These are phyloP conservation scores for Hyaloperonospora brassicae DNA, from an alignment of 352 stramenopile genomes.

Conservation along the genomic window DNA sequence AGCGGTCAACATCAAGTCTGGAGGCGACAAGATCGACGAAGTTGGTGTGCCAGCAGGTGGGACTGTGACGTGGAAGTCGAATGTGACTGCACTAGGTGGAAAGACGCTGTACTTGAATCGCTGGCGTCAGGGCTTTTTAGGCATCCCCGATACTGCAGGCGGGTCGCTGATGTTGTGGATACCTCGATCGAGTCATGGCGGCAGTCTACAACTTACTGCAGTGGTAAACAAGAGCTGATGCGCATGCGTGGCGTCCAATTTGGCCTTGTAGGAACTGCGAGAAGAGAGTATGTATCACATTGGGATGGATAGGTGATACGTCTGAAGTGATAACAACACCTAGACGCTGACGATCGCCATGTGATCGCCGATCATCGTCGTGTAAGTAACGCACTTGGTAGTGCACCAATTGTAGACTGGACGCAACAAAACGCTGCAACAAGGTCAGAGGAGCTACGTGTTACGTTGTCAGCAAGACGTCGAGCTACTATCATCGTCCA, in stretches of 20 bases:
- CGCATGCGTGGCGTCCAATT: no score
- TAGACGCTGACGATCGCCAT: no score
- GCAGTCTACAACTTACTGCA: slow-evolving; percentile 20
- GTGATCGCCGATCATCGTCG: no score
- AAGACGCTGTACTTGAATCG: slow-evolving; percentile 39
- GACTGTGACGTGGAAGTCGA: slow-evolving; percentile 22
- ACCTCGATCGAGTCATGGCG: slow-evolving; percentile 20
- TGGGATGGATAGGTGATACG: no score
- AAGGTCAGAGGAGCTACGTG: no score
- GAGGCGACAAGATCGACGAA: slow-evolving; percentile 24
- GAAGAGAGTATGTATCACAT: background rate
- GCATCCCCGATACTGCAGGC: slow-evolving; percentile 22
- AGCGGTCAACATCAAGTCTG: slow-evolving; percentile 30
- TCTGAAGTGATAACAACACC: no score
- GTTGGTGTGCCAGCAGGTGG: slow-evolving; percentile 19
- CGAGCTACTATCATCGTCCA: no score
- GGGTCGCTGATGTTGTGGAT: slow-evolving; percentile 32
- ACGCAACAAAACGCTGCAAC: no score
- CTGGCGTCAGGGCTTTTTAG: slow-evolving; percentile 30
- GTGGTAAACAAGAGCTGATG: slow-evolving; percentile 18
- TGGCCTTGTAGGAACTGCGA: background rate
- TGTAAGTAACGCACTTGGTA: no score
- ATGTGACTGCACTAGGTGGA: slow-evolving; percentile 18
- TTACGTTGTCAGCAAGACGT: no score
- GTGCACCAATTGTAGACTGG: no score